Evolutionary conservation across 805 yeast species (phyloP).

Genomic region (Sugiyamaella lignohabitans): DNA sequence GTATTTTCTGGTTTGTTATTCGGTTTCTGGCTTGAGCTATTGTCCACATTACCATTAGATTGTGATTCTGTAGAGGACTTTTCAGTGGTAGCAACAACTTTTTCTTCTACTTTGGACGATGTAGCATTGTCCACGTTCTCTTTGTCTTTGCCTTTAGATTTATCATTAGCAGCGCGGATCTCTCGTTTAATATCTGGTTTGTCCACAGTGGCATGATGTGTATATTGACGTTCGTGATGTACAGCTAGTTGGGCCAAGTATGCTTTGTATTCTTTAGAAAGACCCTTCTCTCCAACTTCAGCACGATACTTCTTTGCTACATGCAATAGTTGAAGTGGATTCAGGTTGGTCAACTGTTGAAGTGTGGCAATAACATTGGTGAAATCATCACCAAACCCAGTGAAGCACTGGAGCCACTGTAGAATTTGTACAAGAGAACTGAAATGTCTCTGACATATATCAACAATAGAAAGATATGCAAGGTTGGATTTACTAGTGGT

Average conservation of each 20-base stretch:
- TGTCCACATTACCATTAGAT: neutral
- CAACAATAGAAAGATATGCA: conserved; percentile 51
- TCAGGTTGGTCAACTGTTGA: conserved; percentile 58
- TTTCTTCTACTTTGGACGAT: conserved; percentile 8
- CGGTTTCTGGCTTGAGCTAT: too few species aligned
- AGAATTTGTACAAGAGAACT: conserved; percentile 70
- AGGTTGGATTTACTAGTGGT: conserved; percentile 18
- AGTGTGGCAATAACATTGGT: conserved; percentile 35
- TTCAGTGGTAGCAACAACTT: neutral
- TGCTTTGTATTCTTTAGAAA: conserved; percentile 47
- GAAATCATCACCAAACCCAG: conserved; percentile 53
- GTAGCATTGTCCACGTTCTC: neutral
- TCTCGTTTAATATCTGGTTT: conserved; percentile 4
- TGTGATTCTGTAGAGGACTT: neutral
- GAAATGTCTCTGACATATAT: conserved; percentile 60
- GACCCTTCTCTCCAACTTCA: conserved; percentile 71
- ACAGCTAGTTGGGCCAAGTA: conserved; percentile 35
- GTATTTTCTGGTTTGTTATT: neutral
- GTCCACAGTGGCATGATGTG: conserved; percentile 19
- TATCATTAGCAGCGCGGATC: conserved; percentile 12
- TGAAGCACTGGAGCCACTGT: conserved; percentile 86
- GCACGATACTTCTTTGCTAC: conserved; percentile 71
- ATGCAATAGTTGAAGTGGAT: conserved; percentile 63
- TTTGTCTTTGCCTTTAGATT: neutral
- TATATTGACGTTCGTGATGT: conserved; percentile 24